phyloP scores from a whole-genome alignment of 768 basidiomycete genomes.

The Obba rivulosa region DNA sequence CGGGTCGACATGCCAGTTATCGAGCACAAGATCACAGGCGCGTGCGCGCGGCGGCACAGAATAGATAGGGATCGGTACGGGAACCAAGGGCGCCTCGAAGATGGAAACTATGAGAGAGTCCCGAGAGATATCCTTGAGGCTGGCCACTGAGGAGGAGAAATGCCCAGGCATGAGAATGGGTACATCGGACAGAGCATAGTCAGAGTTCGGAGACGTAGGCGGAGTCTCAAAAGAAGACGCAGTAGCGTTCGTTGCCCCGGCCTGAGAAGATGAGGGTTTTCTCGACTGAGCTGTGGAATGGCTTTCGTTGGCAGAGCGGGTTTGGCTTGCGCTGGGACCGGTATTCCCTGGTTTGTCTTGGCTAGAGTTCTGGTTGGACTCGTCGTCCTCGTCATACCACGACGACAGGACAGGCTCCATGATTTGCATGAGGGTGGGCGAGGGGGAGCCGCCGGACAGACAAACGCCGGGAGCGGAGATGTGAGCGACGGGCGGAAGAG shows the following conservation, averaged over 20 bases:
- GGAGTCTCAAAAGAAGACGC: slow-evolving; percentile 13
- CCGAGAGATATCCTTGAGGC: no score
- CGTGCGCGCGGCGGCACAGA: slow-evolving; percentile 3
- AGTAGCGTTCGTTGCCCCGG: neutral
- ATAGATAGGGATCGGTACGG: slow-evolving; percentile 9
- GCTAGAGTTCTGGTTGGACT: neutral
- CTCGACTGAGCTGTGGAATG: no score
- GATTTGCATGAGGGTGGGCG: slow-evolving; percentile 18
- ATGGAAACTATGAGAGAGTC: neutral
- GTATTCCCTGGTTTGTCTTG: neutral
- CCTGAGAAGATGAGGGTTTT: neutral
- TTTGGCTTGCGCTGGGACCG: no score
- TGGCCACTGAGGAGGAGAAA: slow-evolving; percentile 8
- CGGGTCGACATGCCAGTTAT: slow-evolving; percentile 3
- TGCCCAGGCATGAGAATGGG: slow-evolving; percentile 4
- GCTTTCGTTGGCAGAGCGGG: no score
- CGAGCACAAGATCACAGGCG: slow-evolving; percentile 7
- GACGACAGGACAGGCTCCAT: slow-evolving; percentile 19
- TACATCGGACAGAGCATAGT: neutral
- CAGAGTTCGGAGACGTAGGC: slow-evolving; percentile 9
- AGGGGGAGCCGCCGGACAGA: neutral
- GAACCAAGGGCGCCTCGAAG: slow-evolving; percentile 1
- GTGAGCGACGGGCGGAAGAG: slow-evolving; percentile 1
- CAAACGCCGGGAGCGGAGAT: neutral
- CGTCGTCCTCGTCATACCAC: slow-evolving; percentile 8